These are phyloP conservation scores for Suillus alpinus DNA, from an alignment of 768 basidiomycete species.

Conservation along the genomic window DNA sequence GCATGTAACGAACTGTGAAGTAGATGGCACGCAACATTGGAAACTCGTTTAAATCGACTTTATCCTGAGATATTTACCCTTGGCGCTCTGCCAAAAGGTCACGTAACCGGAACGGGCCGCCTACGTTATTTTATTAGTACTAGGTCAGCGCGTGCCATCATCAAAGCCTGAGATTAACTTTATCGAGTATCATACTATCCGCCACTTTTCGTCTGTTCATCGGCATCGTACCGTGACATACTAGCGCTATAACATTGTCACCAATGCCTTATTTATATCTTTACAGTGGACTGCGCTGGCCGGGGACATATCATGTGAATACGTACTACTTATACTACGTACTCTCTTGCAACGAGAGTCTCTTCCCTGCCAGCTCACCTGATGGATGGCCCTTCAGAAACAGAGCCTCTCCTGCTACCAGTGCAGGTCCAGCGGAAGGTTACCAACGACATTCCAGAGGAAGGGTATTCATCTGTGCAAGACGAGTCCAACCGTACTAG, in stretches of 20 bases:
- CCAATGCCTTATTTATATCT: neutral
- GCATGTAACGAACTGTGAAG: neutral
- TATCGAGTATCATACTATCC: no score
- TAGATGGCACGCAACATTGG: neutral
- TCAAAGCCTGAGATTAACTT: neutral
- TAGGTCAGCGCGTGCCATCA: neutral
- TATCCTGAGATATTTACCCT: no score
- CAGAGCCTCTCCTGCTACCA: neutral
- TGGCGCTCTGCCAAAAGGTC: no score
- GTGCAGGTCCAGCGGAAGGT: neutral
- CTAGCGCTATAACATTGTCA: neutral
- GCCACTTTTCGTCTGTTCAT: neutral
- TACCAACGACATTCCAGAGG: neutral
- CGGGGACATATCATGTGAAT: neutral
- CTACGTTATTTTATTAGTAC: neutral
- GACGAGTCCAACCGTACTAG: neutral
- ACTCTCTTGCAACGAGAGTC: no score
- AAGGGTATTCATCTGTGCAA: neutral
- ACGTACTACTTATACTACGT: neutral
- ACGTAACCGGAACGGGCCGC: no score
- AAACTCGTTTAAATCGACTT: no score
- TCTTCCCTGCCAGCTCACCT: no score
- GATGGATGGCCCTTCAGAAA: constrained; percentile 1
- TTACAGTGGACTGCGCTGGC: neutral
- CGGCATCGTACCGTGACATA: no score